A percentile compares a stretch with the other conserved stretches of the same genome.
These are phyloP conservation scores for Chaetoceros muelleri DNA, from an alignment of 108 stramenopile genomes.

Conservation along the genomic window DNA sequence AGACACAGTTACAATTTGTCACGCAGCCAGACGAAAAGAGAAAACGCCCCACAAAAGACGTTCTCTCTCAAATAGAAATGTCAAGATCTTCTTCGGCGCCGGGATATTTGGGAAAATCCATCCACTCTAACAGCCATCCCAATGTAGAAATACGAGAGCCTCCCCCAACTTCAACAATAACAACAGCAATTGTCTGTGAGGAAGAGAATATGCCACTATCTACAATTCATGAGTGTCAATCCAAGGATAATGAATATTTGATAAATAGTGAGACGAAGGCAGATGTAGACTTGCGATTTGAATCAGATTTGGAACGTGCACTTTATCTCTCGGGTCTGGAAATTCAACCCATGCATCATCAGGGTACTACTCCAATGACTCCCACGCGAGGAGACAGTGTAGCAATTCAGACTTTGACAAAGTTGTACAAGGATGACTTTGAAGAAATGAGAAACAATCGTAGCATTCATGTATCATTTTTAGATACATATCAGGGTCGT, in stretches of 20 bases:
- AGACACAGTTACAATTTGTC: too few relatives aligned
- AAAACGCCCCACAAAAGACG: too few relatives aligned
- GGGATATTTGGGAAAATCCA: background rate
- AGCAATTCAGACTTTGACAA: conserved; percentile 18
- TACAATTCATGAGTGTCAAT: background rate
- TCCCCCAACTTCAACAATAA: too few relatives aligned
- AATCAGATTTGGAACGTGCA: conserved; percentile 31
- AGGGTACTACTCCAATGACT: background rate
- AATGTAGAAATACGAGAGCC: too few relatives aligned
- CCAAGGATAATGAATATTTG: background rate
- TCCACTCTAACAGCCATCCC: background rate
- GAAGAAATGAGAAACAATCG: conserved; percentile 13
- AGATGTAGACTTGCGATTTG: background rate
- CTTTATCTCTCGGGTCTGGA: conserved; percentile 28
- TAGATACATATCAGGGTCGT: conserved; percentile 71
- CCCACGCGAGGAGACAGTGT: conserved; percentile 8
- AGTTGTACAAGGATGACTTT: conserved; percentile 39
- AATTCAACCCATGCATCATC: background rate
- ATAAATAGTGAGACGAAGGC: background rate
- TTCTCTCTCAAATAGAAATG: background rate
- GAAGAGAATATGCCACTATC: conserved; percentile 8
- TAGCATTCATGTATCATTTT: conserved; percentile 26
- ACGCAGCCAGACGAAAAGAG: too few relatives aligned
- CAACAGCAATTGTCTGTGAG: too few relatives aligned
- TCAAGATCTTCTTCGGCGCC: background rate